Evolutionary conservation across 2,329 filamentous ascomycete species (phyloP), one percentile per base, ranked within the genome.

Genomic region (Penicillium sp.): DNA sequence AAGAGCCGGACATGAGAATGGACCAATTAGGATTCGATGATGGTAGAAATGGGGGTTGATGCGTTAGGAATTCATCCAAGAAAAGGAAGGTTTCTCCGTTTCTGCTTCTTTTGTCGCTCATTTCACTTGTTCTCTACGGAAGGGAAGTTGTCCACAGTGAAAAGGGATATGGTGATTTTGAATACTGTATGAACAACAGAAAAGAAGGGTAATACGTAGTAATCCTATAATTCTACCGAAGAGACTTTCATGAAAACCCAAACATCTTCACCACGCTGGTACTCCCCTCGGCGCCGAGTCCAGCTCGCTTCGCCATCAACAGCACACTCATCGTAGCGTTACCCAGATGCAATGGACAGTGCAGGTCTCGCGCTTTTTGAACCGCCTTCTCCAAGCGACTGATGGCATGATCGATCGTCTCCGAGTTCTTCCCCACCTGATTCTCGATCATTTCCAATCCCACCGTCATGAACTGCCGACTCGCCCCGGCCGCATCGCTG

Each of bases 401-500:
- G 9, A 66, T 63, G 7, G 69, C 70, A 32, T 68, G 63, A 36
- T 68, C 62, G 4, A 75, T 54, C 0, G 64, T 68, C 25, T 66
- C 60, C 44, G 66, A 67, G 9, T 55, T 55, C 27, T 59, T 50
- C 0, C 53, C 60, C 7, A 60, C 49, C 2, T 57, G 54, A 0
- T 61, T 65, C 39, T 65, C 58, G 24, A 68, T 66, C 60, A 71
- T 71, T 39, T 68, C 67, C 43, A 63, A 39, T 1, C 65, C 68
- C 29, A 62, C 61, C 4, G 65, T 66, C 43, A 67, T 68, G 51
- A 76, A 76, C 54, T 74, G 68, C 13, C 61, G 67, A 49, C 69
- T 75, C 45, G 68, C 70, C 2, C 74, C 75, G 0, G 74, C 75
- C 3, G 74, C 74, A 49, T 75, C 71, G 40, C 64, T 65, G 39